Percentiles rank a stretch among this genome's conserved stretches.
Evolutionary conservation across 352 stramenopile species (phyloP).

Genomic region (Aphanomyces stellatus): DNA sequence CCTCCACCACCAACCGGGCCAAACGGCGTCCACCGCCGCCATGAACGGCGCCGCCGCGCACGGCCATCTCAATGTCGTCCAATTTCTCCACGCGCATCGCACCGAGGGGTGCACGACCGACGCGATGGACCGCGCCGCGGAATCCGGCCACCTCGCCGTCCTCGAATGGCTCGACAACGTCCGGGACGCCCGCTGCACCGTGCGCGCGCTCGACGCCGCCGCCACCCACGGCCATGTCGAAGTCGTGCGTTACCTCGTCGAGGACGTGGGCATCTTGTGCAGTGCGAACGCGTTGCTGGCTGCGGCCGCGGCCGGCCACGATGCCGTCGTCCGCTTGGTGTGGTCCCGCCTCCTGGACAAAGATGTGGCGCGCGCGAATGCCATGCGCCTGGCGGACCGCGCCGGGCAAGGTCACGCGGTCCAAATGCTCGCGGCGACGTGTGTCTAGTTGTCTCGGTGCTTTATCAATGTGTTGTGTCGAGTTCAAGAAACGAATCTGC

Average conservation of each 20-base stretch:
- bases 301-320: background rate
- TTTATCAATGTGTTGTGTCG: too few relatives aligned
- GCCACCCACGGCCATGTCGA: background rate
- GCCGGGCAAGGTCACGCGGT: background rate
- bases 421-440: background rate
- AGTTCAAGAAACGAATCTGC: too few relatives aligned
- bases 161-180: background rate
- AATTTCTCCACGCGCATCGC: slow-evolving; percentile 12
- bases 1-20: background rate
- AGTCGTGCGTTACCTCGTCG: background rate
- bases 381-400: background rate
- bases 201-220: background rate
- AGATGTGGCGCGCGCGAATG: background rate
- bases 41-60: slow-evolving; percentile 12
- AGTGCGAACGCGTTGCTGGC: background rate
- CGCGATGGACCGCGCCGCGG: background rate
- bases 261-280: background rate
- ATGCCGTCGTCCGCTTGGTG: background rate
- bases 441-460: too few relatives aligned
- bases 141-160: background rate
- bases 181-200: background rate
- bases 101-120: background rate
- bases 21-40: background rate
- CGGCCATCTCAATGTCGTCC: slow-evolving; percentile 11
- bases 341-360: background rate